phyloP scores from a whole-genome alignment of 2,329 filamentous ascomycete genomes.

The Pseudohalonectria lignicola region DNA sequence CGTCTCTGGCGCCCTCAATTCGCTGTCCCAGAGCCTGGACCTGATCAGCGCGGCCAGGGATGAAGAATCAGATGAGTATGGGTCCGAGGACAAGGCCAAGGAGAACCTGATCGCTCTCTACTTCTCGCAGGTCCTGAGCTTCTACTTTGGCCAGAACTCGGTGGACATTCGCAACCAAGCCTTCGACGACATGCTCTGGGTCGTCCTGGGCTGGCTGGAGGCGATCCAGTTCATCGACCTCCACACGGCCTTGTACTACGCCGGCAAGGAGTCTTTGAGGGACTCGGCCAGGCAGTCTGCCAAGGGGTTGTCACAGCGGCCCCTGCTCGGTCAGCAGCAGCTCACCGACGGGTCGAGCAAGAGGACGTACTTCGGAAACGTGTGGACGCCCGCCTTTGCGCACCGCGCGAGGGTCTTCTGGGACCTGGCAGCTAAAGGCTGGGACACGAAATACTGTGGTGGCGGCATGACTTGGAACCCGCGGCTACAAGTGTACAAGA shows the following conservation, averaged over 20 bases:
- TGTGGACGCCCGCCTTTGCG: constrained; percentile 67
- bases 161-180: constrained; percentile 64
- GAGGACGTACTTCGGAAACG: constrained; percentile 60
- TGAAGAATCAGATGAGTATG: too few species aligned
- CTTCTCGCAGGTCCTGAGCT: constrained; percentile 65
- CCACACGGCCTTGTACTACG: constrained; percentile 56
- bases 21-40: constrained; percentile 52
- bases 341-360: constrained; percentile 15
- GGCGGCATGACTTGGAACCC: constrained; percentile 93
- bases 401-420: constrained; percentile 80
- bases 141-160: constrained; percentile 79
- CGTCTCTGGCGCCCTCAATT: constrained; percentile 59
- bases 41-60: constrained; percentile 19
- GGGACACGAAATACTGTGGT: constrained; percentile 69
- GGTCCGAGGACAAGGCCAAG: constrained; percentile 30
- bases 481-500: constrained; percentile 74
- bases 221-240: constrained; percentile 62
- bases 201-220: constrained; percentile 85
- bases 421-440: constrained; percentile 66
- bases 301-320: too few species aligned
- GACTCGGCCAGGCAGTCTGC: too few species aligned
- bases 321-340: constrained; percentile 9
- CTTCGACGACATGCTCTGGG: constrained; percentile 93
- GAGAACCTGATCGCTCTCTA: constrained; percentile 77
- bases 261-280: not conserved